Conservation (phyloP, 306 rosid species). For the Cicer yamashitae region DNA sequence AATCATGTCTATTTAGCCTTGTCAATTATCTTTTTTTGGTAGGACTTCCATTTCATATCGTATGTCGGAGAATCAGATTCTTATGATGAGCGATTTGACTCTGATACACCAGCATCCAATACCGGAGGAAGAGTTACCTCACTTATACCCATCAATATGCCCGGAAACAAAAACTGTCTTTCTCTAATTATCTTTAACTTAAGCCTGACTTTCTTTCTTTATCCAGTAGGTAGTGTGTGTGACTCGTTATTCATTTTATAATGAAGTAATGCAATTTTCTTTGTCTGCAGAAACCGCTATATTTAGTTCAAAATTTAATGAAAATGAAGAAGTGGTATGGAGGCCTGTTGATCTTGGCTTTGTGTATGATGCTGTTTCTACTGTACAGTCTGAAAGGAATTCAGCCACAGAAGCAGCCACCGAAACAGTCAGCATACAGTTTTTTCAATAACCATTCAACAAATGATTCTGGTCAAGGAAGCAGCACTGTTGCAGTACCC, state of each 20-base stretch:
- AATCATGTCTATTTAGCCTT: not conserved
- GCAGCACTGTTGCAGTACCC: constrained; percentile 31
- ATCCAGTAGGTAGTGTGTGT: not conserved
- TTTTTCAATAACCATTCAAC: constrained; percentile 64
- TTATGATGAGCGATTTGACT: too few relatives aligned
- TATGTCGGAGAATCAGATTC: too few relatives aligned
- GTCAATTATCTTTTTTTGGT: not conserved
- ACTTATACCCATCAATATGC: too few relatives aligned
- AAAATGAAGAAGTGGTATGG: constrained; percentile 93
- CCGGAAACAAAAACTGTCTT: too few relatives aligned
- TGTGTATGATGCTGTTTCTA: constrained; percentile 61
- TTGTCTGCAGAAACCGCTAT: constrained; percentile 47
- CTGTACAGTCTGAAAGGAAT: constrained; percentile 61
- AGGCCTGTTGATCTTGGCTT: constrained; percentile 70
- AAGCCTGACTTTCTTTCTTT: constrained; percentile 17
- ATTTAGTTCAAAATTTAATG: constrained; percentile 42
- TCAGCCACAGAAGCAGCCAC: constrained; percentile 61
- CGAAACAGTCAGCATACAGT: constrained; percentile 63
- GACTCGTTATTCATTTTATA: constrained; percentile 16
- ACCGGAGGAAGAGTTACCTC: too few relatives aligned
- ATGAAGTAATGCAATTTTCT: constrained; percentile 24
- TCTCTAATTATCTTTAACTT: too few relatives aligned
- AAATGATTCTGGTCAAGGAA: constrained; percentile 44
- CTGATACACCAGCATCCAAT: too few relatives aligned
- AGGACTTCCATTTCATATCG: too few relatives aligned